Percentiles rank a stretch among this genome's conserved stretches.
phyloP scores from a whole-genome alignment of 2,329 filamentous ascomycete species.

The Diaporthe velutina region DNA sequence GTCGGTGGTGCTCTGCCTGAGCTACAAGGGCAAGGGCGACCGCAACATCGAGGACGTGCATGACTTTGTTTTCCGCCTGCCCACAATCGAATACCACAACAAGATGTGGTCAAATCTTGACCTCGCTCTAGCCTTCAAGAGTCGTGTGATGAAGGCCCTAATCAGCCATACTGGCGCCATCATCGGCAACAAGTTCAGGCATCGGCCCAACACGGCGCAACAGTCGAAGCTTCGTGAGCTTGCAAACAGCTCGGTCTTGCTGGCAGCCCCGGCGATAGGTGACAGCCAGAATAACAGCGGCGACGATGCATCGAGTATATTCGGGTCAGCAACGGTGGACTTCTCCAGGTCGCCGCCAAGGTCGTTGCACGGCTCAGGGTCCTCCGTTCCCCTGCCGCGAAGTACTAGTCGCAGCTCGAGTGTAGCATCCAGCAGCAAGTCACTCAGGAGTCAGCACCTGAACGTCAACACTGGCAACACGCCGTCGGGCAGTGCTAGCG shows the following conservation, averaged over 20 bases:
- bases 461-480: constrained; percentile 36
- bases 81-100: constrained; percentile 94
- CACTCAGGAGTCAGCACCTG: constrained; percentile 49
- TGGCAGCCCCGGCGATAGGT: constrained; percentile 56
- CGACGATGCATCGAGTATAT: constrained; percentile 69
- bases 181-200: constrained; percentile 96
- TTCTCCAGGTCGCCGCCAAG: constrained; percentile 71
- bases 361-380: constrained; percentile 63
- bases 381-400: constrained; percentile 59
- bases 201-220: constrained; percentile 84
- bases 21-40: constrained; percentile 95
- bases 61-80: constrained; percentile 96
- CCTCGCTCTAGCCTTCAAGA: constrained; percentile 91
- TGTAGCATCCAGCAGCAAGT: constrained; percentile 60
- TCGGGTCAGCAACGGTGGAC: constrained; percentile 66
- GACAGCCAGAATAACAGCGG: constrained; percentile 60
- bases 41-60: constrained; percentile 97
- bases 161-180: constrained; percentile 97
- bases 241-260: constrained; percentile 81
- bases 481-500: constrained; percentile 42
- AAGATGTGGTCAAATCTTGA: constrained; percentile 99
- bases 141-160: constrained; percentile 91
- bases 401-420: constrained; percentile 67
- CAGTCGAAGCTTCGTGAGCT: constrained; percentile 85
- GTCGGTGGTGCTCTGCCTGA: constrained; percentile 93